Base-by-base conservation (phyloP, 208 protist genomes). In the Leishmania turanica region DNA sequence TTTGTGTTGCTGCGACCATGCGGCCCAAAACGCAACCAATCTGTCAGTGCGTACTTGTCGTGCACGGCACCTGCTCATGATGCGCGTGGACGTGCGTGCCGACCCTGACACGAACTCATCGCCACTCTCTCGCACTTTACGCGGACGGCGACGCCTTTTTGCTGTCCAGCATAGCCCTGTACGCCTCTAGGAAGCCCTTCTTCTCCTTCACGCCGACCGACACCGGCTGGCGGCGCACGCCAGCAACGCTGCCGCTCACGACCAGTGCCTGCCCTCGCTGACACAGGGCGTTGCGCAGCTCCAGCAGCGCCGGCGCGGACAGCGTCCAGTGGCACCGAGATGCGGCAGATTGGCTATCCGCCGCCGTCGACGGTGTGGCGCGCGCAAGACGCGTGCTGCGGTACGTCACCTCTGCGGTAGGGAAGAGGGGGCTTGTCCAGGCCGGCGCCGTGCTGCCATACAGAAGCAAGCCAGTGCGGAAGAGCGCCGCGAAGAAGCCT, bases 351-450 rank as follows among this genome's bases (percentile, higher is more conserved):
- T 11, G 24, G 2, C 37, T 62, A n/a, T 69, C 74, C 45, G 19
- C 24, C 64, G 45, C 40, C 15, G 66, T 37, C 27, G 34, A 21
- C 27, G 68, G 42, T 15, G 42, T 42, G 40, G 83, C 83, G 31
- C 74, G 83, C 9, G 68, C 51, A n/a, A 84, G 76, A 3, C 76
- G 54, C 5, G 60, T 42, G 5, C 70, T 34, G 42, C 73, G 79
- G 53, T 88, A 60, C 6, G 83, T 77, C 47, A 92, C 84, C 34
- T 84, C 86, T 1, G 86, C 92, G 9, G 83, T 70, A 11, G 92
- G 90, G 78, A 95, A 91, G 81, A 87, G 86, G 3, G 92, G 90
- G 65, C 88, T 92, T 40, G 81, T 75, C 90, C 89, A 91, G 40
- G 83, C 85, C 7, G 88, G 80, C 15, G 86, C 84, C 58, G 82